These are phyloP conservation scores for Cantharellus cinnabarinus DNA, from an alignment of 768 basidiomycete genomes.

Conservation along the genomic window DNA sequence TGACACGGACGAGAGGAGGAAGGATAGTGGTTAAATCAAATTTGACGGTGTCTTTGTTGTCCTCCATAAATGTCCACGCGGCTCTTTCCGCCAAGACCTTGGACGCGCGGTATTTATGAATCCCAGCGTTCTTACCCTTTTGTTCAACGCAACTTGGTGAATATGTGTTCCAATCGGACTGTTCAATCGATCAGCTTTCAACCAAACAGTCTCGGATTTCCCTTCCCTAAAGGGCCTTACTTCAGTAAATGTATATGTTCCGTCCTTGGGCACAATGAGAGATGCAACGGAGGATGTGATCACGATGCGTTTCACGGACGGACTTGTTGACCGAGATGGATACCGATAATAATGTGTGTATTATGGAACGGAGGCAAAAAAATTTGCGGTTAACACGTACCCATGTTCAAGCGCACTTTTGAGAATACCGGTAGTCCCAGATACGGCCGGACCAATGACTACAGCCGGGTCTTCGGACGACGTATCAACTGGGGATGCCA, in stretches of 20 bases:
- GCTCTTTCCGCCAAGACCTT: constrained; percentile 5
- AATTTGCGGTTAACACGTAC: constrained; percentile 7
- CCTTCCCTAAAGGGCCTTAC: background rate
- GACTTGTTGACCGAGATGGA: background rate
- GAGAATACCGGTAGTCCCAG: constrained; percentile 17
- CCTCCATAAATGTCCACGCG: constrained; percentile 6
- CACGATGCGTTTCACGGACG: constrained; percentile 15
- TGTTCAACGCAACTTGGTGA: background rate
- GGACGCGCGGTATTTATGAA: background rate
- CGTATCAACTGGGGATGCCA: background rate
- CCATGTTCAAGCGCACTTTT: constrained; percentile 15
- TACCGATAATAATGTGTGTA: background rate
- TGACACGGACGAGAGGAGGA: background rate
- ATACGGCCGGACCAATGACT: constrained; percentile 19
- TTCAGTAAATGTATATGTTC: background rate
- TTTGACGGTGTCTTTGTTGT: background rate
- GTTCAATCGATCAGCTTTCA: background rate
- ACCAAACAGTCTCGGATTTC: background rate
- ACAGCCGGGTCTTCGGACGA: constrained; percentile 5
- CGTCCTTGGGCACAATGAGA: constrained; percentile 11
- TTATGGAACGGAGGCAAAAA: background rate
- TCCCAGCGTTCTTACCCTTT: background rate
- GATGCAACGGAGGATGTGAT: constrained; percentile 19
- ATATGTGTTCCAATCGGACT: constrained; percentile 3
- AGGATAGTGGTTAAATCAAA: background rate